phyloP scores from a whole-genome alignment of 1,284 basidiomycete genomes.

The Trichosporon inkin region DNA sequence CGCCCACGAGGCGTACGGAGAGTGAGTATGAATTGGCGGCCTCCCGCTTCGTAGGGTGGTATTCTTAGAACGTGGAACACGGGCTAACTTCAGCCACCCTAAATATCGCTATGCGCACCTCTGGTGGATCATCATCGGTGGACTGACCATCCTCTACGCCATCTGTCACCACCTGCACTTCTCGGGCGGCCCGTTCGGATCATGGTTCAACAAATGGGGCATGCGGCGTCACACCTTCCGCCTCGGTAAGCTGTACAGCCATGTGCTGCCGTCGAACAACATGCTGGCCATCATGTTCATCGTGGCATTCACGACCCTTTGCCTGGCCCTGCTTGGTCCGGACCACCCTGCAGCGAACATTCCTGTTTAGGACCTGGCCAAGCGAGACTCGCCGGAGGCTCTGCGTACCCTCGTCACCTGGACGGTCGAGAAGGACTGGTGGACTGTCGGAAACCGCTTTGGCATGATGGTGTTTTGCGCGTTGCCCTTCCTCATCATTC shows the following conservation, averaged over 20 bases:
- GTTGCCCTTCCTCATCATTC: slow-evolving; percentile 67
- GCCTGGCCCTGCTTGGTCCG: slow-evolving; percentile 61
- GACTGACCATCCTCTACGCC: slow-evolving; percentile 33
- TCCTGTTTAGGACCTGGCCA: slow-evolving; percentile 53
- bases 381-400: slow-evolving; percentile 9
- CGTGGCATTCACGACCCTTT: slow-evolving; percentile 53
- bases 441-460: slow-evolving; percentile 69
- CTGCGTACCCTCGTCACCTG: slow-evolving; percentile 8
- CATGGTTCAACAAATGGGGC: slow-evolving; percentile 38
- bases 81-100: slow-evolving; percentile 10
- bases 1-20: slow-evolving; percentile 1
- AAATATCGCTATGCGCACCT: slow-evolving; percentile 47
- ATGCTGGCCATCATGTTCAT: slow-evolving; percentile 56
- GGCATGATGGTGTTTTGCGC: slow-evolving; percentile 75
- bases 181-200: slow-evolving; percentile 36
- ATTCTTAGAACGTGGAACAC: not conserved
- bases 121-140: slow-evolving; percentile 42
- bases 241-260: slow-evolving; percentile 1
- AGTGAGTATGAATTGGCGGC: not conserved
- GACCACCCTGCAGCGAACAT: slow-evolving; percentile 62
- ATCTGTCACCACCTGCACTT: slow-evolving; percentile 42
- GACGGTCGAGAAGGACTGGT: slow-evolving; percentile 51
- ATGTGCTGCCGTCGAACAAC: slow-evolving; percentile 61
- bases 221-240: slow-evolving; percentile 33
- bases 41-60: not conserved